These are phyloP conservation scores for Phyllosticta citribraziliensis DNA, from an alignment of 2,329 filamentous ascomycete species.

Conservation along the genomic window DNA sequence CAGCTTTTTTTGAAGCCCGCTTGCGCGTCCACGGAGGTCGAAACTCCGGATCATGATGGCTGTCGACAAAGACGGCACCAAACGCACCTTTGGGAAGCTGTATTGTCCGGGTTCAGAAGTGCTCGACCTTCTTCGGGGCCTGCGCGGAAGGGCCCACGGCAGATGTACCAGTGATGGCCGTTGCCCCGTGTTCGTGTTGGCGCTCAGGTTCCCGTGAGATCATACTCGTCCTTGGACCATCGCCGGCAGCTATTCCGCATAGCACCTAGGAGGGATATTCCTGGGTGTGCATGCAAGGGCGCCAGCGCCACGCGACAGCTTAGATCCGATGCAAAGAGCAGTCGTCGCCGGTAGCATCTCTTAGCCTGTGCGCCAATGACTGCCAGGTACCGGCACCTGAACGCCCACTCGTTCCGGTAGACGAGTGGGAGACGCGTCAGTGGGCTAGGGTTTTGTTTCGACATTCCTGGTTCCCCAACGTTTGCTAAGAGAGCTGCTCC, in stretches of 20 bases:
- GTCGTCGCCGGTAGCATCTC: neutral
- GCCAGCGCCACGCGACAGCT: neutral
- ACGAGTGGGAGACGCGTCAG: neutral
- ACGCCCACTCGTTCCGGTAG: neutral
- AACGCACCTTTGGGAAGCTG: neutral
- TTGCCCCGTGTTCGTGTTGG: neutral
- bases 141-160: neutral
- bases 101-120: neutral
- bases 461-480: neutral
- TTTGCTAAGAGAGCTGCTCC: neutral
- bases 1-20: neutral
- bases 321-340: neutral
- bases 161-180: neutral
- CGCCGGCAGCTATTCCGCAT: neutral
- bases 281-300: neutral
- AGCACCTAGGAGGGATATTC: neutral
- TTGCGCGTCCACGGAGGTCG: neutral
- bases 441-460: neutral
- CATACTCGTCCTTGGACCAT: neutral
- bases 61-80: neutral
- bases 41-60: neutral
- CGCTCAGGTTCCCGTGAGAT: neutral
- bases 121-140: neutral
- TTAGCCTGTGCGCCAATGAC: neutral
- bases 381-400: neutral